Base-by-base conservation (phyloP, 257 asterid species). In the Capsicum rhomboideum region DNA sequence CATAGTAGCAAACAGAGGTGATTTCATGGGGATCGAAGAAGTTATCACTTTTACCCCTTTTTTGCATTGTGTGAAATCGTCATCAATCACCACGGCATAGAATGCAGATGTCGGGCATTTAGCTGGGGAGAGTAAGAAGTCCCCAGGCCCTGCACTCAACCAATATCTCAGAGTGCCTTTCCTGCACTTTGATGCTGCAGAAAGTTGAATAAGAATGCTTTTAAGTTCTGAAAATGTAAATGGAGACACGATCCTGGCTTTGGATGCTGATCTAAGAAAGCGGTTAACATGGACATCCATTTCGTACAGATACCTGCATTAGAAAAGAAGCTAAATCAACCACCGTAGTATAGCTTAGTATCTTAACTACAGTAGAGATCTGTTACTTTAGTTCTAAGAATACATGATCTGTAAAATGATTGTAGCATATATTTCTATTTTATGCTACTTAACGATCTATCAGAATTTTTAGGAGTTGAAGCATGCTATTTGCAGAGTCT, bases 91-190 rank as follows among this genome's bases (percentile, higher is more conserved):
- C 8, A 94, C 93, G 10, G 97, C 96, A 6, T 94, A 96, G 91
- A 96, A 96, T 49, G 99, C 99, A 4, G 98, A 82, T 11, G 89
- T 86, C 0, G 92, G 87, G 90, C 97, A 91, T 10, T 92, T 92
- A 9, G 90, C 82, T 6, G 98, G 96, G 17, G 98, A 90, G 79
- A 96, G 93, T n/a, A 89, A 69, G 92, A 94, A 93, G 90, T 96
- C 91, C 4, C 98, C 98, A 0, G 97, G 98, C 17, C 99, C 99
- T 2, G 95, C 93, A 77, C 96, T 94, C 53, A 96, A 61, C 98
- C 98, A 94, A 88, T 88, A 94, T 84, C 98, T 83, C 28, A 96
- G 90, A 40, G 97, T 90, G 37, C 97, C 99, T 83, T 87, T 90
- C 83, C 86, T 85, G 88, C 94, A 90, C 63, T 91, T 83, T 29